These are phyloP conservation scores for Pythium phragmitis DNA, from an alignment of 352 stramenopile genomes.

Conservation along the genomic window DNA sequence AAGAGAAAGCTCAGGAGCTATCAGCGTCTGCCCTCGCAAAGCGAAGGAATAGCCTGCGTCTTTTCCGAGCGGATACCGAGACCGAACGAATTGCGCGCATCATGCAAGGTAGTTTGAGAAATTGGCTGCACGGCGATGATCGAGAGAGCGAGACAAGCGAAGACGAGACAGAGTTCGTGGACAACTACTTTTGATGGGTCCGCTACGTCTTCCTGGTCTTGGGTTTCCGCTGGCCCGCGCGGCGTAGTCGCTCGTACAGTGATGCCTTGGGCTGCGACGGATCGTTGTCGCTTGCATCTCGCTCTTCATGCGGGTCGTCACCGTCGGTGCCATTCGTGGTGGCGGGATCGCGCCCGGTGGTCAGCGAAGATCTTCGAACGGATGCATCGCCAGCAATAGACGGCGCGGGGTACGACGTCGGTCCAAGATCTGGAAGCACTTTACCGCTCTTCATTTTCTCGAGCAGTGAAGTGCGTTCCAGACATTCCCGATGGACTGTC, in stretches of 20 bases:
- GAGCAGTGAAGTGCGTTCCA: constrained; percentile 75
- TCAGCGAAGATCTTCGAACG: constrained; percentile 5
- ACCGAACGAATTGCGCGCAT: constrained; percentile 79
- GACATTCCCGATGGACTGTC: constrained; percentile 80
- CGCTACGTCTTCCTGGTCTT: constrained; percentile 44
- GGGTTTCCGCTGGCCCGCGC: constrained; percentile 49
- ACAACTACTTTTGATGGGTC: constrained; percentile 26
- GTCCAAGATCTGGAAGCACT: constrained; percentile 51
- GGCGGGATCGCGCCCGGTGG: constrained; percentile 3
- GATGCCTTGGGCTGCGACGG: constrained; percentile 46
- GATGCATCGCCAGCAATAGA: constrained; percentile 1
- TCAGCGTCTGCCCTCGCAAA: constrained; percentile 15
- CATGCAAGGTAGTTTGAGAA: constrained; percentile 69
- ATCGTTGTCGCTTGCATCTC: constrained; percentile 19
- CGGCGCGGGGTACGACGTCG: background rate
- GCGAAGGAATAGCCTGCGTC: background rate
- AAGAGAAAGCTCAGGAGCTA: constrained; percentile 13
- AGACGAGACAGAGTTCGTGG: constrained; percentile 4
- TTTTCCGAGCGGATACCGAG: constrained; percentile 50
- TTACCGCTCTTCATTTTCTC: constrained; percentile 72
- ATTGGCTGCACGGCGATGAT: constrained; percentile 54
- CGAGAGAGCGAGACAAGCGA: constrained; percentile 25
- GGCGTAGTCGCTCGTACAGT: constrained; percentile 78
- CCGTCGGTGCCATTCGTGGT: constrained; percentile 7
- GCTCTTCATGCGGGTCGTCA: constrained; percentile 24